Base-by-base conservation (phyloP, 768 basidiomycete genomes). In the Thelephora aurantiotincta region DNA sequence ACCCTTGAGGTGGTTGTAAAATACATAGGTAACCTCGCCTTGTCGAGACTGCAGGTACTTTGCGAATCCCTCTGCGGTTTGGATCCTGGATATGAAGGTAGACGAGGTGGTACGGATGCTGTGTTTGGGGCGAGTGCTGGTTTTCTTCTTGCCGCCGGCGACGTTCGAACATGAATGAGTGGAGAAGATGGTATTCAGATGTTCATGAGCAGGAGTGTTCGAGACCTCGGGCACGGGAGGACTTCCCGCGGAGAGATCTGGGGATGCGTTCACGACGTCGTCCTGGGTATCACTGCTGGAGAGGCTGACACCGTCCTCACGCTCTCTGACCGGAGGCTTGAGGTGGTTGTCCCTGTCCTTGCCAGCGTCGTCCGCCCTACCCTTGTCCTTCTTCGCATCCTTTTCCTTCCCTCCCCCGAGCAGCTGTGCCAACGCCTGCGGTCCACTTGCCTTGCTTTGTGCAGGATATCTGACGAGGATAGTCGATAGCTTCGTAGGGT, bases 81-180 rank as follows among this genome's bases (percentile, higher is more conserved):
- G 90, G 43, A 91, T 68, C 26, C 92, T 77, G 2, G 87, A 83
- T 52, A 97, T 84, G 63, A 97, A 97, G 2, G 87, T 87, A 19
- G 93, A 94, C 5, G 83, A 89, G 1, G 90, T 91, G 0, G 89
- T 89, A 47, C 85, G 74, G 54, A 96, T 80, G 56, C 85, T 94
- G 54, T 89, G 88, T 61, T 88, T 93, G n/a, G 91, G 89, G 30
- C 86, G 71, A 7, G 81, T 66, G 19, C 64, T 59, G 6, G 66
- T 58, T 51, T 80, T 77, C 66, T 80, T 82, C 70, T 84, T 86
- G 47, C 75, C 74, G 2, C 59, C 48, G 22, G 68, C 52, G 4
- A 22, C 38, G 14, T 5, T n/a, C 14, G 22, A 16, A 5, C 74
- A 65, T 11, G 64, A 58, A n/a, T 66, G 69, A 16, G 38, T 41